Percentiles rank a stretch among this genome's conserved stretches.
These are phyloP conservation scores for Raphanus hybrid DNA, from an alignment of 441 rosid species.

Conservation along the genomic window DNA sequence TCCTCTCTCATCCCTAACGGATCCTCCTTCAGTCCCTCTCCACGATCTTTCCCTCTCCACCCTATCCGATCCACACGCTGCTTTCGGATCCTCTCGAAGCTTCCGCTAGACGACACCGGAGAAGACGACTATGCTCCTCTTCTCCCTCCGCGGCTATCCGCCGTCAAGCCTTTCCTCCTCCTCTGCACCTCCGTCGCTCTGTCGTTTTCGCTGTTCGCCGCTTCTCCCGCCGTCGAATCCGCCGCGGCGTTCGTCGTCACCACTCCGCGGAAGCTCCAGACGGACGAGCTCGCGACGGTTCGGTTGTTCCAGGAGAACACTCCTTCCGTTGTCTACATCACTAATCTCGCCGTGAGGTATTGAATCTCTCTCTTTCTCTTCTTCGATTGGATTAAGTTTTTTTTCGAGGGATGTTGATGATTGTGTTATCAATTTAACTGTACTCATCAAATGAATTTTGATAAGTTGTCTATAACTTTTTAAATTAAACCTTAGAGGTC, in stretches of 20 bases:
- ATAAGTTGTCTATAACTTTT: too few species aligned
- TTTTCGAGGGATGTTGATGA: background rate
- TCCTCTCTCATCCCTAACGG: slow-evolving; percentile 45
- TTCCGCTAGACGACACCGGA: slow-evolving; percentile 34
- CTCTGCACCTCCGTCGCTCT: slow-evolving; percentile 75
- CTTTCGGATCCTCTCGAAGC: slow-evolving; percentile 31
- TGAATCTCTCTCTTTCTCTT: background rate
- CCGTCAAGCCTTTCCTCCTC: slow-evolving; percentile 62
- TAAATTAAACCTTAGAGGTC: background rate
- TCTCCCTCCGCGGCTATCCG: slow-evolving; percentile 26
- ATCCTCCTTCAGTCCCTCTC: slow-evolving; percentile 16
- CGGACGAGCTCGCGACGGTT: slow-evolving; percentile 94
- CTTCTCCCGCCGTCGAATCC: slow-evolving; percentile 63
- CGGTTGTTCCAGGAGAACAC: slow-evolving; percentile 93
- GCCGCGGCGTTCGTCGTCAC: slow-evolving; percentile 69
- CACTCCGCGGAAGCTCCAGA: slow-evolving; percentile 74
- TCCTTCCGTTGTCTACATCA: slow-evolving; percentile 96
- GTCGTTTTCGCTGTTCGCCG: slow-evolving; percentile 63
- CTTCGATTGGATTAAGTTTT: background rate
- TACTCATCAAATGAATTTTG: background rate
- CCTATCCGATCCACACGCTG: slow-evolving; percentile 31
- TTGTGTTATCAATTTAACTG: background rate
- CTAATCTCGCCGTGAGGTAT: slow-evolving; percentile 88
- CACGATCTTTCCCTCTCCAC: slow-evolving; percentile 31
- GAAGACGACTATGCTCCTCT: background rate